Base-by-base conservation (phyloP, 257 asterid species). In the Cordia subcordata region DNA sequence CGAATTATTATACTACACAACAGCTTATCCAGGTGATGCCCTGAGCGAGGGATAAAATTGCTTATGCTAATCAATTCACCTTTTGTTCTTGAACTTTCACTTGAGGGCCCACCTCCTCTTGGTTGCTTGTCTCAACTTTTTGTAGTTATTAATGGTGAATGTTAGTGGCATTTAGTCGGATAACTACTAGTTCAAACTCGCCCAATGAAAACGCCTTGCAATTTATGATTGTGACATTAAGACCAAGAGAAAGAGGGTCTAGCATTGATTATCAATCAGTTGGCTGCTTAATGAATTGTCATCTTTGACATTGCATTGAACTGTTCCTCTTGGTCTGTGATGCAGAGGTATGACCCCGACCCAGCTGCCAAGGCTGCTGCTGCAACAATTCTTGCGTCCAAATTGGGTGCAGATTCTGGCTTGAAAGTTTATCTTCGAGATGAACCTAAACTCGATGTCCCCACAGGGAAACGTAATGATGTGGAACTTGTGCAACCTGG, bases 281-380 rank as follows among this genome's bases (percentile, higher is more conserved):
- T 27, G 6, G 3, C 35, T 27, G 35, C 35, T 27, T 6, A 27
- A 3, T 27, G 4, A 27, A n/a, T 6, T 27, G 6, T 27, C 6
- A 27, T 1, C 35, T 27, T 27, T 6, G 35, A 27, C 12, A n/a
- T 68, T 55, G 58, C 55, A 33, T 23, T 65, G 46, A 62, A 64
- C 74, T 49, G 71, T 72, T 47, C 47, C 60, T 23, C 72, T 64
- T 65, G 65, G 64, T 67, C 68, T 64, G 67, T 60, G 60, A 62
- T 63, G 70, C 84, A 83, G 96, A 81, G 83, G 74, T 85, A 88
- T 10, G 95, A 88, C 68, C 70, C 88, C 18, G 96, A 88, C 68
- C 96, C 93, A 63, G 93, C 93, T 57, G 87, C 90, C 22, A 85
- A 83, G 82, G 93, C 88, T n/a, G 95, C 95, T 52, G 95, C 93